Conservation (phyloP, 169 alveolate genomes). For the Plasmodium cynomolgi region DNA sequence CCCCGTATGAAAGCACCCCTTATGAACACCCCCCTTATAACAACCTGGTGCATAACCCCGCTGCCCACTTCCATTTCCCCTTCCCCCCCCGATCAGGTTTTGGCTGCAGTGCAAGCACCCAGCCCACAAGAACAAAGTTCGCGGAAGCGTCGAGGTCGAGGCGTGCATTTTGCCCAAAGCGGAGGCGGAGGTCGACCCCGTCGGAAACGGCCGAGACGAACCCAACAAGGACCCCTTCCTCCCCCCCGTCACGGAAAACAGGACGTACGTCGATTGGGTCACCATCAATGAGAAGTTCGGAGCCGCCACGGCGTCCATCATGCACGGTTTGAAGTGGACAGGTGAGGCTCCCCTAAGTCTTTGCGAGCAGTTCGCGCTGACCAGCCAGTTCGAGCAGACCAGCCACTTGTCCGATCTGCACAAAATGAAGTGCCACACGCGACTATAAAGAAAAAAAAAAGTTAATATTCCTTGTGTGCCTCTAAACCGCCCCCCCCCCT, state of each 20-base stretch:
- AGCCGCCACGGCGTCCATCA: constrained; percentile 86
- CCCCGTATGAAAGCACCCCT: too few relatives aligned
- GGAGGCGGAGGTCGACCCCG: constrained; percentile 90
- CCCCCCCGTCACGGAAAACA: constrained; percentile 89
- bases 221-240: constrained; percentile 92
- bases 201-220: constrained; percentile 93
- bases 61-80: neutral
- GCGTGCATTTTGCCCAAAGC: constrained; percentile 85
- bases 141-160: constrained; percentile 91
- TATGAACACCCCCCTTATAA: neutral
- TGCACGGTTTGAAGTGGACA: constrained; percentile 84
- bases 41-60: neutral
- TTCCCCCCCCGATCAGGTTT: constrained; percentile 44
- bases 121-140: constrained; percentile 83
- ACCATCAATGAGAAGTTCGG: constrained; percentile 88
- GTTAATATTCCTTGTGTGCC: neutral
- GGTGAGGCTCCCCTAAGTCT: constrained; percentile 14
- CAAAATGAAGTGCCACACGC: neutral
- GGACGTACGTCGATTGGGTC: constrained; percentile 92
- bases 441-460: neutral
- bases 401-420: too few relatives aligned
- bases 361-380: neutral
- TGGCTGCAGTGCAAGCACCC: constrained; percentile 87
- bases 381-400: neutral
- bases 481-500: neutral